phyloP scores from a whole-genome alignment of 2,329 filamentous ascomycete genomes.

The Botrytis porri region DNA sequence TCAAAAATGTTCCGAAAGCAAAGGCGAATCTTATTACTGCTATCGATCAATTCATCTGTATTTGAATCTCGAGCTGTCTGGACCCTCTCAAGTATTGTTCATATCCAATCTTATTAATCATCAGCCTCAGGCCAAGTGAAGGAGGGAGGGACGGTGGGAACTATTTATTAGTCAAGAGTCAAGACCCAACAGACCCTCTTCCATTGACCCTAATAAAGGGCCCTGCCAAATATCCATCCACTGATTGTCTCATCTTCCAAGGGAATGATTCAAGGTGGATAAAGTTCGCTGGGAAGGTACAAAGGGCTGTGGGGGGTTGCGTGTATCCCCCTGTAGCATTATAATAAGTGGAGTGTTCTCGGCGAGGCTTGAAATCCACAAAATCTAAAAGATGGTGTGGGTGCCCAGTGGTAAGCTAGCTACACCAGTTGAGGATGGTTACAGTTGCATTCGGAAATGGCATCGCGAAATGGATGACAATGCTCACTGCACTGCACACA shows the following conservation, averaged over 20 bases:
- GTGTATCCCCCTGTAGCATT: neutral
- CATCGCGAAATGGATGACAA: slow-evolving; percentile 16
- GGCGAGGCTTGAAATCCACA: slow-evolving; percentile 9
- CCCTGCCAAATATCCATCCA: neutral
- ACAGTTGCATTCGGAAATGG: slow-evolving; percentile 20
- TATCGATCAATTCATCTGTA: neutral
- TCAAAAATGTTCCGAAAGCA: neutral
- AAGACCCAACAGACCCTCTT: neutral
- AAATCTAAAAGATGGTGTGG: slow-evolving; percentile 3
- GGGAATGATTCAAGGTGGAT: slow-evolving; percentile 1
- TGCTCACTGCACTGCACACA: slow-evolving; percentile 15
- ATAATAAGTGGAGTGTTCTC: slow-evolving; percentile 1
- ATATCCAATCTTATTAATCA: neutral
- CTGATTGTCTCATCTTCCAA: slow-evolving; percentile 1
- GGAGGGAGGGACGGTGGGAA: neutral
- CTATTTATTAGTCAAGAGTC: neutral
- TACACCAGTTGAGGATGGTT: slow-evolving; percentile 15
- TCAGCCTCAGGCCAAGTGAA: neutral
- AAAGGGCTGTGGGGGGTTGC: slow-evolving; percentile 13
- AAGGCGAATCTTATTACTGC: neutral
- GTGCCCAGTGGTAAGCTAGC: neutral
- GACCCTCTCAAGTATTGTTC: neutral
- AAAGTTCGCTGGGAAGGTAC: slow-evolving; percentile 3
- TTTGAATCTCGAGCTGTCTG: neutral
- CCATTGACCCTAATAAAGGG: neutral